Percentiles rank a stretch among this genome's conserved stretches.
Evolutionary conservation across 768 basidiomycete genomes (phyloP).

Genomic region (Piloderma croceum): DNA sequence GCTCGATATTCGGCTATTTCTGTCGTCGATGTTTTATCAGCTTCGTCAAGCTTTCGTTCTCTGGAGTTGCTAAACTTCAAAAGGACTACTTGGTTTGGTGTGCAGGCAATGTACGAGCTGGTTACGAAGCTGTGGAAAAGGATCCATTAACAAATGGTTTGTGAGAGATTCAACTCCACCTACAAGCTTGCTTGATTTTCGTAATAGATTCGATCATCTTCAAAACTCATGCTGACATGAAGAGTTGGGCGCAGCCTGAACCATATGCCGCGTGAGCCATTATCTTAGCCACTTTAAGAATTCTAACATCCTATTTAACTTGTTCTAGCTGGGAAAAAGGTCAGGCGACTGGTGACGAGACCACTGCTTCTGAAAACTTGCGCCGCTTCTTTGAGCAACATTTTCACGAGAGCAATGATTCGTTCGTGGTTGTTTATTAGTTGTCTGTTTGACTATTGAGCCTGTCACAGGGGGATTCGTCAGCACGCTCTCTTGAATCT

Average conservation of each 20-base stretch:
- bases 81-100: conserved; percentile 65
- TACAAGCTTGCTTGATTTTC: not conserved
- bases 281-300: conserved; percentile 1
- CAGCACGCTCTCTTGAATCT: conserved; percentile 77
- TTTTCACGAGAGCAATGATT: conserved; percentile 76
- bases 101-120: conserved; percentile 39
- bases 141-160: conserved; percentile 47
- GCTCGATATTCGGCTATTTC: conserved; percentile 79
- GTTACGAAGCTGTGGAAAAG: conserved; percentile 46
- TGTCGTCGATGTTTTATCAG: conserved; percentile 70
- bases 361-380: conserved; percentile 62
- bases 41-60: conserved; percentile 72
- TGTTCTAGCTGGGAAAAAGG: conserved; percentile 59
- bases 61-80: conserved; percentile 61
- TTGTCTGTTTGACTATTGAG: conserved; percentile 2
- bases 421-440: conserved; percentile 41
- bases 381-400: conserved; percentile 81
- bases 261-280: conserved; percentile 51
- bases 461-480: conserved; percentile 54
- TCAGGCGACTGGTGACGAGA: conserved; percentile 61
- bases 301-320: conserved; percentile 4
- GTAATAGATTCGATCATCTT: conserved; percentile 49
- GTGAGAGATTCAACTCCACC: conserved; percentile 9
- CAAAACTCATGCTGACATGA: conserved; percentile 61
- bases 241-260: conserved; percentile 57